These are phyloP conservation scores for Aspergillus fumigatiaffinis DNA, from an alignment of 2,329 filamentous ascomycete species.

Conservation along the genomic window DNA sequence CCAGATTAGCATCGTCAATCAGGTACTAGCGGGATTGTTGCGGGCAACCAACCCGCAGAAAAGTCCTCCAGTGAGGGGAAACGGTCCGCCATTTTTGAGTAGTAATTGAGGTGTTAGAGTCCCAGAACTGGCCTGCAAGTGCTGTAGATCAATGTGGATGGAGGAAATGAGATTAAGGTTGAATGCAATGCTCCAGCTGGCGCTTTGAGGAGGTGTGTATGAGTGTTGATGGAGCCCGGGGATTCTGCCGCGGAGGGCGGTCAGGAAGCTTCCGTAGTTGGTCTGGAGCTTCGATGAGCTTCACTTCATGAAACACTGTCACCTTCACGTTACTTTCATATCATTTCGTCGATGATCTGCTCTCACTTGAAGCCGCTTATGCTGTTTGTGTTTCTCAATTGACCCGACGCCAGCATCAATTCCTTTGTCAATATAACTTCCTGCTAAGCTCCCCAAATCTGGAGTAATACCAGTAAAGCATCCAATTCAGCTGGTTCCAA, in stretches of 20 bases:
- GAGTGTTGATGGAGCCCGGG: conserved; percentile 1
- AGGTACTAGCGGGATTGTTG: conserved; percentile 15
- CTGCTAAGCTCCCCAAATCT: not conserved
- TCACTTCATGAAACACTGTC: not conserved
- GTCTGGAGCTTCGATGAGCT: not conserved
- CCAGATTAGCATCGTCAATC: conserved; percentile 23
- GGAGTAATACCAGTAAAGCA: not conserved
- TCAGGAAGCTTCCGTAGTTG: conserved; percentile 6
- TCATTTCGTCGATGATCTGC: not conserved
- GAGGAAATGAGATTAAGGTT: conserved; percentile 1
- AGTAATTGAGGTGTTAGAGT: not conserved
- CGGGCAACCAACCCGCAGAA: conserved; percentile 51
- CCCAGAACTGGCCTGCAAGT: not conserved
- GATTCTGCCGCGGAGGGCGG: conserved; percentile 12
- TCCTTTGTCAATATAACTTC: not conserved
- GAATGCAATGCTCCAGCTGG: conserved; percentile 6
- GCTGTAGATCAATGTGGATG: conserved; percentile 1
- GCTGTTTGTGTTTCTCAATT: not conserved
- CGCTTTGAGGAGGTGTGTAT: not conserved
- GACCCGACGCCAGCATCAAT: not conserved
- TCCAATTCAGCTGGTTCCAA: not conserved
- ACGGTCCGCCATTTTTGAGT: conserved; percentile 64
- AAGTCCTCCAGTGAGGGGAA: conserved; percentile 79
- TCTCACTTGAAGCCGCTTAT: not conserved
- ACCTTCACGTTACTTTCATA: not conserved